phyloP scores from a whole-genome alignment of 2,329 filamentous ascomycete species.

The Fusarium sp. region DNA sequence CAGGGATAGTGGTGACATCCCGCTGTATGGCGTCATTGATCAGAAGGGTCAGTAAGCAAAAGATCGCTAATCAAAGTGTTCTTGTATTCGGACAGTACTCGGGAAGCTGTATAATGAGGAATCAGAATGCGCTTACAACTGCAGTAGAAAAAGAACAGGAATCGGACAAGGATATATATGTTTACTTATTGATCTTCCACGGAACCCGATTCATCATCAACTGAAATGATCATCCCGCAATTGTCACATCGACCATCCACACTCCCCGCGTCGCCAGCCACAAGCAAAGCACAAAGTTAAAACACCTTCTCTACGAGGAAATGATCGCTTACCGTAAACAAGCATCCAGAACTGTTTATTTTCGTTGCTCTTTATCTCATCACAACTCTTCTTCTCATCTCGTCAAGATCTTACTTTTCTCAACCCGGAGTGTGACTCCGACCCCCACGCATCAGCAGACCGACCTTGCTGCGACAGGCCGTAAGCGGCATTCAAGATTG shows the following conservation, averaged over 20 bases:
- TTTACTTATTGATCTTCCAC: neutral
- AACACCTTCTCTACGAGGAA: neutral
- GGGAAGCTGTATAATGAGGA: neutral
- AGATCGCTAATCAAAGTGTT: neutral
- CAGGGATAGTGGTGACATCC: conserved; percentile 14
- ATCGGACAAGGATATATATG: too few species aligned
- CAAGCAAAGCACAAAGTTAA: neutral
- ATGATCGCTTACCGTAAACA: neutral
- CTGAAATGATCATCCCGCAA: neutral
- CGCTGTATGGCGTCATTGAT: conserved; percentile 29
- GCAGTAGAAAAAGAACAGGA: too few species aligned
- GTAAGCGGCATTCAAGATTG: neutral
- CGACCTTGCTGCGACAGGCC: neutral
- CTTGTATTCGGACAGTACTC: neutral
- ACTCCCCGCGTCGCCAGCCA: conserved; percentile 1
- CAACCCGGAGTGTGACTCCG: neutral
- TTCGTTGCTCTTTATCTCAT: neutral
- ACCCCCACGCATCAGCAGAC: conserved; percentile 5
- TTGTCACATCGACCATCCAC: neutral
- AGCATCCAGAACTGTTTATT: neutral
- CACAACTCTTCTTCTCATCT: neutral
- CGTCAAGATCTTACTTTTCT: neutral
- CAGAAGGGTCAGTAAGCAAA: neutral
- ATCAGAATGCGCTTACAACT: neutral
- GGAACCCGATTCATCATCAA: neutral